Evolutionary conservation across 495 filamentous ascomycete genomes (phyloP), one percentile per base, ranked within the genome.

Genomic region (Trichoderma parareesei): DNA sequence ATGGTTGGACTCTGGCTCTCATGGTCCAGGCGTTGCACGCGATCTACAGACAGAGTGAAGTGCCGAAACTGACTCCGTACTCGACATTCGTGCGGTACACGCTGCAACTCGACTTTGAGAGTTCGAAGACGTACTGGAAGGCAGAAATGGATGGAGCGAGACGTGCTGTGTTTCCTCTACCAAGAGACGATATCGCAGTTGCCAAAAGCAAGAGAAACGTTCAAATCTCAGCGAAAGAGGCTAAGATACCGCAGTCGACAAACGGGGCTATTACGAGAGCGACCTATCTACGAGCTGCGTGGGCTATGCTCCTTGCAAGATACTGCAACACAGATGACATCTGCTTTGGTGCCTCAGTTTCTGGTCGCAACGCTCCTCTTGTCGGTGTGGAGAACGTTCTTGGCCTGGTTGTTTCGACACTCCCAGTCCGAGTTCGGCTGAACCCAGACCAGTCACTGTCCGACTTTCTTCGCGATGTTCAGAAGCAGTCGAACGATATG

Each of bases 361-460:
- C 75, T 61, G 84, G 84, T 41, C 74, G 85, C 0, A 73, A 78
- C 35, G 74, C 76, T 8, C 71, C 76, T 10, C 66, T 85, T 0
- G 65, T 69, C 5, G 82, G 78, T 35, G 70, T 86, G 16, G 73
- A 73, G 18, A 71, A 75, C 18, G 79, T 84, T 53, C 68, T 75
- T 9, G 84, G 82, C 0, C 78, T 86, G 1, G 74, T 85, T 2
- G 80, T 88, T 55, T 78, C 85, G 20, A 87, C 87, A 0, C 71
- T 87, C 0, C 87, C 87, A 3, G 71, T 82, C 11, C 76, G 85
- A 2, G 71, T 76, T 5, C 60, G 53, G 3, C 18, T 73, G 9
- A 38, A 59, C 35, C 46, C 55, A 27, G 65, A 64, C 5, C 61
- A 60, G 44, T n/a, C 38, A 18, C 14, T 72, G 8, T 41, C 40